A percentile compares a stretch with the other conserved stretches of the same genome.
phyloP scores from a whole-genome alignment of 148 eudicot species.

The Cornus kousa region DNA sequence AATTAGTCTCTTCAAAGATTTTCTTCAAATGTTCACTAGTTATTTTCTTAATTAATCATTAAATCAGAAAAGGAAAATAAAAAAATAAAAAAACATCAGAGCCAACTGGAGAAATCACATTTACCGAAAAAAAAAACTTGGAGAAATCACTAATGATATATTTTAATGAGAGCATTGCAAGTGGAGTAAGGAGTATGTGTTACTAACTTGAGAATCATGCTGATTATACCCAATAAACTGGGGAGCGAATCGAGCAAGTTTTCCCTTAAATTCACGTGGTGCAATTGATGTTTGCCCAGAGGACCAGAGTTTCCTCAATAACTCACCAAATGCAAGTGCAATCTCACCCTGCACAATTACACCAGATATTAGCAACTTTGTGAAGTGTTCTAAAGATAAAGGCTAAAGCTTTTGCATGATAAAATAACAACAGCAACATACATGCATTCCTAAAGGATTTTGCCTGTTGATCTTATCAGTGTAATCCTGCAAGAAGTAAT shows the following conservation, averaged over 20 bases:
- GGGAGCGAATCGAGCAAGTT: constrained; percentile 95
- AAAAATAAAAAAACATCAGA: background rate
- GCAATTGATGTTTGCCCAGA: constrained; percentile 69
- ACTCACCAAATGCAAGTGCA: constrained; percentile 95
- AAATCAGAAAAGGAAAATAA: background rate
- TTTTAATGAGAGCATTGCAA: background rate
- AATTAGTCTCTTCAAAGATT: background rate
- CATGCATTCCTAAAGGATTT: constrained; percentile 90
- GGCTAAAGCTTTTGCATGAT: background rate
- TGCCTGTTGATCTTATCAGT: constrained; percentile 81
- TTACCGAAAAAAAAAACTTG: no score
- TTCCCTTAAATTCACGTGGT: constrained; percentile 89
- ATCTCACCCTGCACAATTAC: constrained; percentile 82
- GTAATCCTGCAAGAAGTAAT: constrained; percentile 80
- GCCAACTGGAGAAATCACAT: background rate
- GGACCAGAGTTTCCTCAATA: constrained; percentile 86
- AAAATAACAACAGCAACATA: constrained; percentile 33
- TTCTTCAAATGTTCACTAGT: background rate
- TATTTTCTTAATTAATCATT: background rate
- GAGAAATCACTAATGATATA: background rate
- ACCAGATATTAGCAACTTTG: constrained; percentile 14
- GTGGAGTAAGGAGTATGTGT: background rate
- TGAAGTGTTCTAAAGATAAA: background rate
- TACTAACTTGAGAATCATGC: constrained; percentile 94
- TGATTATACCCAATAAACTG: constrained; percentile 99